Percentiles rank a stretch among this genome's conserved stretches.
These are phyloP conservation scores for Nakazawaea pomicola DNA, from an alignment of 805 yeast genomes.

Conservation along the genomic window DNA sequence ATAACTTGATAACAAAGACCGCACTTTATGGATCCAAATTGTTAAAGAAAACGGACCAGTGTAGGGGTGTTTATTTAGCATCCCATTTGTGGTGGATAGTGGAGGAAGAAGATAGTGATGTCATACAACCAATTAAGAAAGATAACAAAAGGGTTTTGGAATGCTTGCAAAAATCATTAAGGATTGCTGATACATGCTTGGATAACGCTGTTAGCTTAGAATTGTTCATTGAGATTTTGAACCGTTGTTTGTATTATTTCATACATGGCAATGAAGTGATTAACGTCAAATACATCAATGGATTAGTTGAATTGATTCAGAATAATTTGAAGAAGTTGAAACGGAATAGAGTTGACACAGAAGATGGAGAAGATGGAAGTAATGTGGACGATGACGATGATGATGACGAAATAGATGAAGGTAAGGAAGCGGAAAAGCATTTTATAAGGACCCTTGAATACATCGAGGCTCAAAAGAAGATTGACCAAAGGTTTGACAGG, in stretches of 20 bases:
- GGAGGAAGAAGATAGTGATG: conserved; percentile 33
- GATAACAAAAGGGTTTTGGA: conserved; percentile 78
- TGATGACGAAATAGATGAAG: conserved; percentile 26
- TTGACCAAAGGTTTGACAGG: conserved; percentile 63
- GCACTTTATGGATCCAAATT: conserved; percentile 86
- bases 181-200: conserved; percentile 93
- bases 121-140: conserved; percentile 27
- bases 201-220: conserved; percentile 71
- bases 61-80: conserved; percentile 82
- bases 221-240: conserved; percentile 84
- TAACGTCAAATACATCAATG: conserved; percentile 73
- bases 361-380: conserved; percentile 14
- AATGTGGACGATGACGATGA: conserved; percentile 18
- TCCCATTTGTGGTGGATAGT: conserved; percentile 95
- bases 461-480: conserved; percentile 60
- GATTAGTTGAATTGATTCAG: conserved; percentile 76
- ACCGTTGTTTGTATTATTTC: conserved; percentile 79
- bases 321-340: conserved; percentile 51
- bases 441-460: conserved; percentile 72
- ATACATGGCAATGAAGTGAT: conserved; percentile 73
- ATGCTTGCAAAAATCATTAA: conserved; percentile 79
- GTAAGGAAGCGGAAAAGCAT: conserved; percentile 41
- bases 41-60: conserved; percentile 89
- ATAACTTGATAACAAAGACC: conserved; percentile 74
- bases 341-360: conserved; percentile 17